Evolutionary conservation across 2,329 filamentous ascomycete genomes (phyloP), one percentile per base, ranked within the genome.

Genomic region (Akanthomyces muscarius): DNA sequence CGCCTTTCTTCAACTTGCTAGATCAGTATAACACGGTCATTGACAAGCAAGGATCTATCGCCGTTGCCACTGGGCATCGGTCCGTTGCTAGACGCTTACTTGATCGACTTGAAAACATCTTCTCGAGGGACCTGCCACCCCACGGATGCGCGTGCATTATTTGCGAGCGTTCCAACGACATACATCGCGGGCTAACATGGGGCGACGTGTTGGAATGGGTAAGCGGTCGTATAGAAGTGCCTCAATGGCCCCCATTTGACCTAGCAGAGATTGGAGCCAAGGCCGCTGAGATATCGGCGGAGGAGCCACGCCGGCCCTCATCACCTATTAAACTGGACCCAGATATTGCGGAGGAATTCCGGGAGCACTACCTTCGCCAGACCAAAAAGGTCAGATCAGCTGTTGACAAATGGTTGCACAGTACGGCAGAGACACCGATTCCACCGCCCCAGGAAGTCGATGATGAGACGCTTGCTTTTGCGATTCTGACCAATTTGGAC

Each of bases 181-280:
- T 89, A 18, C 85, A 87, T 66, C 83, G 82, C 62, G 93, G 92
- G 2, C 81, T 97, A 36, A 95, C 91, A 66, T 99, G 94, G 94
- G 94, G 95, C 11, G 94, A 98, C 72, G 92, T 98, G 14, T 78
- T 99, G 28, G 95, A 99, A 75, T 88, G 93, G 72, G 92, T 97
- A 14, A 95, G 92, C 66, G 94, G 94, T 21, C 87, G 94, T 61
- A 86, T 91, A 64, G 92, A 96, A 68, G 81, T 97, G 58, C 93
- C 94, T 0, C 77, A 83, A 18, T 97, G 94, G 94, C 94, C 94
- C 25, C 92, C 94, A 0, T 95, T 97, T 71, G 86, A 90, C 67
- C 83, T 93, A 68, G 84, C 84, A 3, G 80, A 84, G 55, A 79
- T 90, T 48, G 81, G 85, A 51, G 78, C 78, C 57, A 88, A 86